phyloP scores from a whole-genome alignment of 1,284 basidiomycete genomes.

The Sphaerobolus stellatus region DNA sequence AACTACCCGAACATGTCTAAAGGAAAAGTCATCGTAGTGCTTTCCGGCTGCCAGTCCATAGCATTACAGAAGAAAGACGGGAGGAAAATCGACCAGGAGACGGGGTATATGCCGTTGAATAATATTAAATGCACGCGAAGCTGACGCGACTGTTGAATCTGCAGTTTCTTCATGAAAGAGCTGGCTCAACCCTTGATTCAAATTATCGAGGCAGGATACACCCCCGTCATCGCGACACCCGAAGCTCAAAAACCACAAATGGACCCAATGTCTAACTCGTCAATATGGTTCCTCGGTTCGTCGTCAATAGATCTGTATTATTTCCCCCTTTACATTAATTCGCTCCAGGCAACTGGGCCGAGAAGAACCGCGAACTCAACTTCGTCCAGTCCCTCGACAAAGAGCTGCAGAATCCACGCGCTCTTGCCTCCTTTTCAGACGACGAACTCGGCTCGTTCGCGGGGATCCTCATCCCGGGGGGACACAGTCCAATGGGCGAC shows the following conservation, averaged over 20 bases:
- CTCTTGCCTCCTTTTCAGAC: slow-evolving; percentile 25
- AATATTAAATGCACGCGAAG: not conserved
- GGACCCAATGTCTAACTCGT: slow-evolving; percentile 18
- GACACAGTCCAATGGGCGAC: slow-evolving; percentile 27
- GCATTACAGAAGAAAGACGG: slow-evolving; percentile 24
- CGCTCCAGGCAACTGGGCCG: slow-evolving; percentile 25
- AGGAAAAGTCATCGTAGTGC: slow-evolving; percentile 28
- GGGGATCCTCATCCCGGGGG: slow-evolving; percentile 30
- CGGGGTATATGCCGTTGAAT: slow-evolving; percentile 9
- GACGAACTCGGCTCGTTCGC: slow-evolving; percentile 23
- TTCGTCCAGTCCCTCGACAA: slow-evolving; percentile 22
- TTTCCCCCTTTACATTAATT: slow-evolving; percentile 14
- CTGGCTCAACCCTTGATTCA: slow-evolving; percentile 26
- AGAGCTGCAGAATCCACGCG: slow-evolving; percentile 22
- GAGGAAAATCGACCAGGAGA: slow-evolving; percentile 21
- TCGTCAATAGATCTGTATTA: slow-evolving; percentile 9
- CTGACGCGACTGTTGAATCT: not conserved
- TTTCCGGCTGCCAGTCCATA: slow-evolving; percentile 28
- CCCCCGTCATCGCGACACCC: slow-evolving; percentile 16
- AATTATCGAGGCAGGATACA: slow-evolving; percentile 27
- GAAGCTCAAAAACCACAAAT: not conserved
- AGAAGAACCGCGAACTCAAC: slow-evolving; percentile 22
- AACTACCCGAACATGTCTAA: too few species aligned
- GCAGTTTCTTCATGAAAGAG: slow-evolving; percentile 26
- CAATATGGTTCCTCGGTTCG: slow-evolving; percentile 24